Base-by-base conservation (phyloP, 1,284 basidiomycete genomes). In the Uromyces viciae-fabae region DNA sequence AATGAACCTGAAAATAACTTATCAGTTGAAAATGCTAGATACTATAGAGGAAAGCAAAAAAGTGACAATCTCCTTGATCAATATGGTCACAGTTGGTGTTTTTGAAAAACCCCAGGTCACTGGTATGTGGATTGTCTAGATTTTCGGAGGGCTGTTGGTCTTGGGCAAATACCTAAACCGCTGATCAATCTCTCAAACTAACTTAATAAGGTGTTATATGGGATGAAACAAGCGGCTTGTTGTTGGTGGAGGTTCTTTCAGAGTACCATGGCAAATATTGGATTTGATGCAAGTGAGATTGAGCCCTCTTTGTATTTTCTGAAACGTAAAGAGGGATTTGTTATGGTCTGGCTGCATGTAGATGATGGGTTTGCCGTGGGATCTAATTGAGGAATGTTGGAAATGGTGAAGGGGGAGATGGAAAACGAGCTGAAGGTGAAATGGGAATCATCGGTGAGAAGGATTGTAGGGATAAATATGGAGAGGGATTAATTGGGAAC, bases 221-320 rank as follows among this genome's bases (percentile, higher is more conserved):
- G 69, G 7, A 72, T 33, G 5, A 33, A 46, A 19, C 69, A 72
- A 43, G 69, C 69, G 2, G 69, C 42, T 8, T 11, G 69, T 11
- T 72, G 69, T 52, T 72, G 69, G 69, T 72, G 43, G 69, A 46
- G 52, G 31, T 52, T 72, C 17, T 33, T 72, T 31, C 31, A 40
- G 3, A 4, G 36, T 14, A 46, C 17, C 5, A 22, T 72, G 14
- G 22, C 46, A 4, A 5, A 8, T 9, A 19, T 72, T 3, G 69
- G 69, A 7, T 72, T 49, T 52, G 43, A 46, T 3, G 43, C 69
- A 15, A 72, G 69, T 43, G n/a, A 72, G 17, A 49, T 49, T 72
- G 69, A 72, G 17, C 69, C 38, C 9, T 49, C 42, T 17, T 31
- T 72, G 15, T 72, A 72, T 52, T n/a, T 72, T 22, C 52, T 46